Conservation (phyloP, 116 monocot species). For the Zostera marina region DNA sequence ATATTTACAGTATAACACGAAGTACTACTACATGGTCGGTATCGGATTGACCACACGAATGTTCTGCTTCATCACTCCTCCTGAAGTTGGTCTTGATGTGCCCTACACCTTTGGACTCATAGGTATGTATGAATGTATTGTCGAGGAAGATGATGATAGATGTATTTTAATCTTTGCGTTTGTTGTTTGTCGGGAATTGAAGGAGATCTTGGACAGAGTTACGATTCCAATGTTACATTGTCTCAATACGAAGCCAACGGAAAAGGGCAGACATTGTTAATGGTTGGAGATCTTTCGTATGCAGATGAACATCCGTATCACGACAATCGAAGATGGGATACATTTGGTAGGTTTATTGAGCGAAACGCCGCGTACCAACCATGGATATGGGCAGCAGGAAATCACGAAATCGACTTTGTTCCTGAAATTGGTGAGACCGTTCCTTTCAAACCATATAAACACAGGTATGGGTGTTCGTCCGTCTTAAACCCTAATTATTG, state of each 20-base stretch:
- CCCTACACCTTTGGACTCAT: conserved; percentile 81
- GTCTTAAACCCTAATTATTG: too few relatives aligned
- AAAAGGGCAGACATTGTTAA: conserved; percentile 42
- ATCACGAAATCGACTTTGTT: conserved; percentile 75
- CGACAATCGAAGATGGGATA: conserved; percentile 75
- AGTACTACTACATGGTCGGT: conserved; percentile 59
- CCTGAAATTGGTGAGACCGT: conserved; percentile 43
- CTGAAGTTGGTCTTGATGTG: conserved; percentile 59
- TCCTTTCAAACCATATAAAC: conserved; percentile 28
- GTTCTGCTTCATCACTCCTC: conserved; percentile 74
- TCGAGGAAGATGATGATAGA: too few relatives aligned
- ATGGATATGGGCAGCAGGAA: conserved; percentile 84
- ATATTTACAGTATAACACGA: conserved; percentile 34
- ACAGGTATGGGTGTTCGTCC: neutral
- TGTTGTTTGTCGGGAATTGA: neutral
- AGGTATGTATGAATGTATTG: conserved; percentile 11
- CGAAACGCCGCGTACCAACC: conserved; percentile 76
- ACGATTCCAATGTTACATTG: conserved; percentile 63
- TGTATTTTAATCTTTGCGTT: too few relatives aligned
- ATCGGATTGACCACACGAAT: conserved; percentile 15
- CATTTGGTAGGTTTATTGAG: conserved; percentile 77
- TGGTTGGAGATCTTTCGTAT: conserved; percentile 86
- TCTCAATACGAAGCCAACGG: conserved; percentile 51
- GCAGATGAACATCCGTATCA: conserved; percentile 59
- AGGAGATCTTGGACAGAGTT: conserved; percentile 86